phyloP scores from a whole-genome alignment of 1,139 yeast species.

The Geotrichum aggregatum region DNA sequence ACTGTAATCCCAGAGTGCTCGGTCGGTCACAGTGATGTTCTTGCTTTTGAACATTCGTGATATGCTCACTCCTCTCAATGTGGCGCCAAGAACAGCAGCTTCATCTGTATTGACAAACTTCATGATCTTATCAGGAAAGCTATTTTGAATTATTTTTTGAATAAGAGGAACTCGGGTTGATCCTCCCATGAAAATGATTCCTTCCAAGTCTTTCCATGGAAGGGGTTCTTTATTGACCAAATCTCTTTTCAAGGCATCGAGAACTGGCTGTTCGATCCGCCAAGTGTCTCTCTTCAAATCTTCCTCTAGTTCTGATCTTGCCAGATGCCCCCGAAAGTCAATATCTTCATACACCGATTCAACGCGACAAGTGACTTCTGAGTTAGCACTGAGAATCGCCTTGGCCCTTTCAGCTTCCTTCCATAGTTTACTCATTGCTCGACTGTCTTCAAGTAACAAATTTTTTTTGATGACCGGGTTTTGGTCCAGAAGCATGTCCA shows the following conservation, averaged over 20 bases:
- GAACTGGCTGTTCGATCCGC: conserved; percentile 54
- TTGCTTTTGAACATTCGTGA: conserved; percentile 60
- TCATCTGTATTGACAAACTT: conserved; percentile 95
- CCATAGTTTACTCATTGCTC: conserved; percentile 63
- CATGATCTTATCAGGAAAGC: conserved; percentile 47
- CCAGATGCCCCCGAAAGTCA: conserved; percentile 63
- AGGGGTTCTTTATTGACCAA: conserved; percentile 30
- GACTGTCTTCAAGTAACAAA: conserved; percentile 48
- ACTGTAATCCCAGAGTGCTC: conserved; percentile 41
- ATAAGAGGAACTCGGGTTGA: conserved; percentile 87
- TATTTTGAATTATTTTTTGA: conserved; percentile 52
- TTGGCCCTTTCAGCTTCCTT: conserved; percentile 88
- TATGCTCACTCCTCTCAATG: conserved; percentile 69
- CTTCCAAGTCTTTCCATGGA: conserved; percentile 46
- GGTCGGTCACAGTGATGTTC: conserved; percentile 59
- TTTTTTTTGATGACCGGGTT: conserved; percentile 23
- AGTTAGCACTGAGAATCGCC: conserved; percentile 77
- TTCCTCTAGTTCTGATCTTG: conserved; percentile 76
- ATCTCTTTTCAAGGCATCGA: conserved; percentile 45
- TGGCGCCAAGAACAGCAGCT: conserved; percentile 85
- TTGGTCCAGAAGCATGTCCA: conserved; percentile 50
- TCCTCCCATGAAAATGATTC: conserved; percentile 86
- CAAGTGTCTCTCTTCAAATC: conserved; percentile 45
- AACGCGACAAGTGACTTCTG: conserved; percentile 65
- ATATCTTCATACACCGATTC: conserved; percentile 60